Conservation (phyloP, 2,329 filamentous ascomycete genomes). For the Tolypocladium amazonense region DNA sequence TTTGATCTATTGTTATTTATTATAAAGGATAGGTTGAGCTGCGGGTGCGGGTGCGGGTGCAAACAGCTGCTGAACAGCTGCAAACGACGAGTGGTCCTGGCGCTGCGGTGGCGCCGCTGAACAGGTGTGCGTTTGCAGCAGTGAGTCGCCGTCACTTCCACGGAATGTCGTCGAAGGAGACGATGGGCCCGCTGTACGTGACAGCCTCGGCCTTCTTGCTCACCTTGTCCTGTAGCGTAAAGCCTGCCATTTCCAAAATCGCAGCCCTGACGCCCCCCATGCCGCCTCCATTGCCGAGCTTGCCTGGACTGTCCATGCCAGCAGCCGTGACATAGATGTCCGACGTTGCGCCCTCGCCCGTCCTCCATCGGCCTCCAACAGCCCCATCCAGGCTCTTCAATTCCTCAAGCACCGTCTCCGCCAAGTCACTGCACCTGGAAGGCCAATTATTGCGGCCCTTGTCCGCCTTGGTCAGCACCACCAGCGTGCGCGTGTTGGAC, state of each 20-base stretch:
- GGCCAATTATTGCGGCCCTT: slow-evolving; percentile 26
- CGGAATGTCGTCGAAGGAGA: slow-evolving; percentile 27
- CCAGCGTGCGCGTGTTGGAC: slow-evolving; percentile 31
- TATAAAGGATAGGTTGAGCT: background rate
- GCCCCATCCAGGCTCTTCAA: slow-evolving; percentile 12
- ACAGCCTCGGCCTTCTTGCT: slow-evolving; percentile 24
- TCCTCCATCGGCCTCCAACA: slow-evolving; percentile 15
- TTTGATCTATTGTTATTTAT: background rate
- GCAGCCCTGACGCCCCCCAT: slow-evolving; percentile 28
- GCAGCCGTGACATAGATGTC: slow-evolving; percentile 26
- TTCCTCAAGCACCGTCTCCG: slow-evolving; percentile 14
- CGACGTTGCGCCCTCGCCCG: slow-evolving; percentile 16
- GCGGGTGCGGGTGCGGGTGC: background rate
- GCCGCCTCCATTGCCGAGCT: slow-evolving; percentile 23
- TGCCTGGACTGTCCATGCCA: slow-evolving; percentile 20
- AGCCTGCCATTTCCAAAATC: slow-evolving; percentile 29
- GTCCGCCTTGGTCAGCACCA: slow-evolving; percentile 48
- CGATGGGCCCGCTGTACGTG: slow-evolving; percentile 22
- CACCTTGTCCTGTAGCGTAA: slow-evolving; percentile 17
- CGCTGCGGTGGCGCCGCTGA: background rate
- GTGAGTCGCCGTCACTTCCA: slow-evolving; percentile 14
- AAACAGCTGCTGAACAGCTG: background rate
- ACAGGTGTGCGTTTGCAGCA: background rate
- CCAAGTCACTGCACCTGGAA: slow-evolving; percentile 14
- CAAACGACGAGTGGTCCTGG: background rate